phyloP scores from a whole-genome alignment of 2,329 filamentous ascomycete species.

The Verticillium zaregamsianum region DNA sequence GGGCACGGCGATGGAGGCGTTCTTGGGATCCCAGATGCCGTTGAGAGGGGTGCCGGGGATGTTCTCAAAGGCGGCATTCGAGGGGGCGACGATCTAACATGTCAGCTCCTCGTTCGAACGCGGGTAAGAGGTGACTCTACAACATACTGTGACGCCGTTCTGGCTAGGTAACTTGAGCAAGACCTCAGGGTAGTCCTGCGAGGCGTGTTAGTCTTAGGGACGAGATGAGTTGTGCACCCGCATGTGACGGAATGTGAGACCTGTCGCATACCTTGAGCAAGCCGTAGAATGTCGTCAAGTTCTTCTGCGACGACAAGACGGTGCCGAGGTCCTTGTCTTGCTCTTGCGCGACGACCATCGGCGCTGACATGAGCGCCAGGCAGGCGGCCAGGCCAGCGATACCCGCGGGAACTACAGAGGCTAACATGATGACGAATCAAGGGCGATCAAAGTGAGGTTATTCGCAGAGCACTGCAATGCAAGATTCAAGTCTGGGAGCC shows the following conservation, averaged over 20 bases:
- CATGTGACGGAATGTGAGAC: background rate
- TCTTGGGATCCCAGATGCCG: conserved; percentile 39
- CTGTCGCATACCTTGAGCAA: conserved; percentile 33
- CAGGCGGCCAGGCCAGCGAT: background rate
- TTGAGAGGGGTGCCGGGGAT: conserved; percentile 48
- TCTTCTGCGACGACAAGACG: conserved; percentile 31
- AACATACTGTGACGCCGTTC: conserved; percentile 38
- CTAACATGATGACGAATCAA: background rate
- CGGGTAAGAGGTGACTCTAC: background rate
- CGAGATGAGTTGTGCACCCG: background rate
- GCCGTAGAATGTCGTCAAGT: conserved; percentile 38
- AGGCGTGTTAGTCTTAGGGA: conserved; percentile 1
- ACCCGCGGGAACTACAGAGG: background rate
- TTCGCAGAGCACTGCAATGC: background rate
- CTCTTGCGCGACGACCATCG: conserved; percentile 12
- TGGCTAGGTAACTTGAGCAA: conserved; percentile 38
- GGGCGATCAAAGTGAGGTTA: background rate
- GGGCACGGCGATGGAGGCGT: conserved; percentile 37
- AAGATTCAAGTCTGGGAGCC: background rate
- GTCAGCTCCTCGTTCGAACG: background rate
- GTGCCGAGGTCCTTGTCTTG: conserved; percentile 29
- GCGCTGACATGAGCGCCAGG: background rate
- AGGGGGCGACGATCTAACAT: conserved; percentile 49
- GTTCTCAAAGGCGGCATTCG: conserved; percentile 51
- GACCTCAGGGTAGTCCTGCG: conserved; percentile 43